Base-by-base conservation (phyloP, 495 filamentous ascomycete species). In the Hypoxylon cercidicola region DNA sequence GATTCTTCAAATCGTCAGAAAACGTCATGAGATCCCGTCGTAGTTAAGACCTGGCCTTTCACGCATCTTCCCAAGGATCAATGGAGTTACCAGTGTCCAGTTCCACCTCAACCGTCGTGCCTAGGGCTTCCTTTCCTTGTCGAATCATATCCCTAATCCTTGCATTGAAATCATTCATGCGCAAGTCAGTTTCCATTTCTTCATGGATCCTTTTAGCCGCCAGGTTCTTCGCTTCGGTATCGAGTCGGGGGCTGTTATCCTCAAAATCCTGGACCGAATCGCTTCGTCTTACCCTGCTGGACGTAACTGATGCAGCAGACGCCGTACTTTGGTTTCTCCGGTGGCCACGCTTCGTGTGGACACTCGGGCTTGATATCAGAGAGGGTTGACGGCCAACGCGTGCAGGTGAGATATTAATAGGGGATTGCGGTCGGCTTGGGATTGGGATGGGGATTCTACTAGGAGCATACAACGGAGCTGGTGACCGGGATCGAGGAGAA, bases 101-200 rank as follows among this genome's bases (percentile, higher is more conserved):
- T 37, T 89, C 85, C 45, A 98, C 83, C 69, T 92, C 89, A 15
- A 93, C 81, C 49, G 81, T 93, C 30, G 91, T 90, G 10, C 91
- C 92, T 18, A 97, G 70, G 11, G 95, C 95, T 70, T 95, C 90
- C 71, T 88, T 90, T 0, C 93, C 95, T 73, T 97, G 88, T 7
- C 88, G 75, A 41, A 99, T 96, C 91, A 99, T 92, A 28, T 84
- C 87, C 67, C 89, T 85, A 21, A 97, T 76, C 67, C 88, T 87
- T 35, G 85, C 81, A 70, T 94, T 95, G 73, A 97, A 85, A 18
- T 88, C 85, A 54, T 85, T 85, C 51, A 99, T 84, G 51, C 88
- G 87, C 40, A 86, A 85, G 67, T 97, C 93, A 15, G 89, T 86
- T 65, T 95, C 91, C 44, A 87, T 81, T 64, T 97, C 93, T 20